These are phyloP conservation scores for Aspergillus olivimuriae DNA, from an alignment of 495 filamentous ascomycete genomes.

Conservation along the genomic window DNA sequence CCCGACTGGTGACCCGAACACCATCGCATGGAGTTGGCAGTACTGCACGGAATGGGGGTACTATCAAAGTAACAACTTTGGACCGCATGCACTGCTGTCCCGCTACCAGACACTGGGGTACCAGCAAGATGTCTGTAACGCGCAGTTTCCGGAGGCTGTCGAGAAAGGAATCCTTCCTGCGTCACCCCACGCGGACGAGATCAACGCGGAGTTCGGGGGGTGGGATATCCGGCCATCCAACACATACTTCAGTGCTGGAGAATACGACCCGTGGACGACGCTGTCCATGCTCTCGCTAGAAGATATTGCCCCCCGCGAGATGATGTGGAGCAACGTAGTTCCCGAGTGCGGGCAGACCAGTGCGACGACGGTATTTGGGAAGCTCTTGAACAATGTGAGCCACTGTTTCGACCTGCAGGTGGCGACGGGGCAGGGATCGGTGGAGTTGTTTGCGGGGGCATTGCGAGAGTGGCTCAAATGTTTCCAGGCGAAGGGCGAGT, in stretches of 20 bases:
- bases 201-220: constrained; percentile 45
- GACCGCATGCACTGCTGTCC: constrained; percentile 43
- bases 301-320: constrained; percentile 31
- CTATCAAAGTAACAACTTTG: constrained; percentile 48
- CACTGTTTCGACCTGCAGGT: constrained; percentile 49
- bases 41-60: constrained; percentile 56
- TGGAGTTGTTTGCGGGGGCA: constrained; percentile 32
- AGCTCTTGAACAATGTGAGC: constrained; percentile 39
- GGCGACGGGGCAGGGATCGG: constrained; percentile 21
- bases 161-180: constrained; percentile 37
- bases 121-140: constrained; percentile 45
- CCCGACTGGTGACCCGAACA: constrained; percentile 25
- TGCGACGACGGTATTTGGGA: constrained; percentile 42
- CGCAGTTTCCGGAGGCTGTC: constrained; percentile 45
- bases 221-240: constrained; percentile 56
- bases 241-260: constrained; percentile 46
- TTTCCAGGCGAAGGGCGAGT: no score
- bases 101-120: constrained; percentile 46
- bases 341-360: constrained; percentile 42
- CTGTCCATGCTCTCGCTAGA: constrained; percentile 43
- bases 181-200: constrained; percentile 26
- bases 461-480: constrained; percentile 45
- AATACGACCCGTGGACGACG: constrained; percentile 56
- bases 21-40: constrained; percentile 54
- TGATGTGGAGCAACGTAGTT: constrained; percentile 31